Evolutionary conservation across 345 rosid species (phyloP), one percentile per base, ranked within the genome.

Genomic region (Camelina neglecta): DNA sequence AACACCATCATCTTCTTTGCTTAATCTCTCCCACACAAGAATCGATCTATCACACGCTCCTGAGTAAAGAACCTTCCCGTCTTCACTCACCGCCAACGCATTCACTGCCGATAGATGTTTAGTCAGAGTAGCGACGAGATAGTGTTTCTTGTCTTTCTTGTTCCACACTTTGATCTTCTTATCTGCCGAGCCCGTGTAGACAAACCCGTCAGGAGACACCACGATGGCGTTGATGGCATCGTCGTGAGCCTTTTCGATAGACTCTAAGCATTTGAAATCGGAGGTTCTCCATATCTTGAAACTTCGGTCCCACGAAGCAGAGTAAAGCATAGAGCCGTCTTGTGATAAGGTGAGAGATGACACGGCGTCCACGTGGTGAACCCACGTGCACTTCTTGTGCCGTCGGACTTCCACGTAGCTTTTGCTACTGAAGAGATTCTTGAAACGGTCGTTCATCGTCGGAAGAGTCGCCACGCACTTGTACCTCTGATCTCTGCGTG

Each of bases 281-380:
- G 85, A 74, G 0, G 86, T 80, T 68, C 89, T 76, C 97, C 97
- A 92, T 11, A 87, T 81, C 74, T 92, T 90, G 76, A 90, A 80
- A 13, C 90, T 80, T 64, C 90, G 41, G 72, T 90, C 97, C 97
- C 97, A 92, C 2, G 93, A 92, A 51, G 81, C 89, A 24, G 97
- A 90, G 79, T 78, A 92, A n/a, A 92, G 82, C 54, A 87, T 69
- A 35, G 88, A 73, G 12, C 75, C 78, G 35, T 74, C 76, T 18
- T 9, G 15, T 7, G 82, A 85, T 29, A 83, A 47, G 2, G 86
- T 91, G 0, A 92, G 84, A 13, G 86, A 80, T 18, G 97, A 85
- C 11, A 90, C 93, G 0, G 92, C 80, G 67, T 92, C 96, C 5
- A 84, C 89, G 71, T 92, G 93, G 47, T 90, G 86, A 12, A 92